phyloP scores from a whole-genome alignment of 2,329 filamentous ascomycete species.

The Ophiostoma sp. region DNA sequence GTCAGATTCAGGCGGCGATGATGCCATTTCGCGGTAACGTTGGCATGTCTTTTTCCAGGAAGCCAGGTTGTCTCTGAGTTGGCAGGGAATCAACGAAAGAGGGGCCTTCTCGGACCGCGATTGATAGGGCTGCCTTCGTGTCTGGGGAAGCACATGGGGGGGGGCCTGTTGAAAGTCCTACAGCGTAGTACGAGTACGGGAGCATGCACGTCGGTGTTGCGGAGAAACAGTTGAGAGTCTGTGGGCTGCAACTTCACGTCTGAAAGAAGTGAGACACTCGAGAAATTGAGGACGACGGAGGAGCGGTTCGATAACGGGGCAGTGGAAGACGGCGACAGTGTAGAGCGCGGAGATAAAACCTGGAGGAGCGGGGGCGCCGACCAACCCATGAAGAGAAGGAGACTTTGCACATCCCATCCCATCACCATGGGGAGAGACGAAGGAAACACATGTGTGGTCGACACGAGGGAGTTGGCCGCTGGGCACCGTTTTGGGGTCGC shows the following conservation, averaged over 20 bases:
- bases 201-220: not conserved
- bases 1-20: not conserved
- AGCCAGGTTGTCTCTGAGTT: not conserved
- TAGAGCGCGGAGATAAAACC: not conserved
- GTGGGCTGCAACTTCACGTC: not conserved
- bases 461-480: not conserved
- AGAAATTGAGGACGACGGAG: not conserved
- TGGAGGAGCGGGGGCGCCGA: constrained; percentile 12
- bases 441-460: not conserved
- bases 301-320: not conserved
- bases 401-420: not conserved
- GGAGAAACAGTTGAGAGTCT: not conserved
- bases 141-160: constrained; percentile 3
- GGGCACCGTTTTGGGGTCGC: not conserved
- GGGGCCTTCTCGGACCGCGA: not conserved
- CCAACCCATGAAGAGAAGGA: not conserved
- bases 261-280: not conserved
- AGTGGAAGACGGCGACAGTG: not conserved
- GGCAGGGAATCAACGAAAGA: not conserved
- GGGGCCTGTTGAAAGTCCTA: not conserved
- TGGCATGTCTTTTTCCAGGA: not conserved
- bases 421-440: not conserved
- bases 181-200: not conserved
- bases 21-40: constrained; percentile 4
- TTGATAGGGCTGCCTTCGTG: not conserved